Conservation (phyloP, 1,284 basidiomycete genomes). For the Cutaneotrichosporon sp. region DNA sequence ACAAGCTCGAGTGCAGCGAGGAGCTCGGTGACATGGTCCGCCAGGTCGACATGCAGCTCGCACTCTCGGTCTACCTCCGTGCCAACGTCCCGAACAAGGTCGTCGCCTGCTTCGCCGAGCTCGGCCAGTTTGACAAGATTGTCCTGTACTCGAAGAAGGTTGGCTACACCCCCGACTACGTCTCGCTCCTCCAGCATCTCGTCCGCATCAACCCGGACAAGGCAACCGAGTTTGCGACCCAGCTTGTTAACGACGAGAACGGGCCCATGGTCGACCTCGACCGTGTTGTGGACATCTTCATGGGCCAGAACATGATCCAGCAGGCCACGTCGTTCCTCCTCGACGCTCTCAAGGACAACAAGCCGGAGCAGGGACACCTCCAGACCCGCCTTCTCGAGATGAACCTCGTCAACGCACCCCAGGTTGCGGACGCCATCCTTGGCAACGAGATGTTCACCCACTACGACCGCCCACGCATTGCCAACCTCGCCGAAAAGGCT, state of each 20-base stretch:
- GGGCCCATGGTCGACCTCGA: constrained; percentile 94
- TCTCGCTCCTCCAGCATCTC: constrained; percentile 90
- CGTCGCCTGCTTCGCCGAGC: constrained; percentile 97
- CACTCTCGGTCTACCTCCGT: constrained; percentile 96
- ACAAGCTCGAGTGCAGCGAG: constrained; percentile 99
- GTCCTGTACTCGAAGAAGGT: constrained; percentile 98
- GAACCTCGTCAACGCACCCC: constrained; percentile 96
- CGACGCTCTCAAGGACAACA: constrained; percentile 99
- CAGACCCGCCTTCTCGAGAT: constrained; percentile 97
- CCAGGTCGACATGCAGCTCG: constrained; percentile 85
- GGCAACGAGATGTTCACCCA: constrained; percentile 99
- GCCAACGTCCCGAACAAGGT: constrained; percentile 99
- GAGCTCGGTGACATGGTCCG: constrained; percentile 98
- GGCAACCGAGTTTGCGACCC: constrained; percentile 95
- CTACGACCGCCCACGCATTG: constrained; percentile 94
- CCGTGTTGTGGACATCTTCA: constrained; percentile 96
- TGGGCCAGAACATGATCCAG: constrained; percentile 99
- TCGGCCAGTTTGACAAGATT: constrained; percentile 98
- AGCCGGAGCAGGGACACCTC: constrained; percentile 91
- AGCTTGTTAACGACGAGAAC: constrained; percentile 86
- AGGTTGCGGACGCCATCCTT: constrained; percentile 98
- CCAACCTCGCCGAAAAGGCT: constrained; percentile 97
- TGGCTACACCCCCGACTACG: constrained; percentile 89
- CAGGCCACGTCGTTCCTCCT: constrained; percentile 97
- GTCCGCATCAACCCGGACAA: constrained; percentile 97